Evolutionary conservation across 768 basidiomycete species (phyloP).

Genomic region (Lanmaoa rubissima): DNA sequence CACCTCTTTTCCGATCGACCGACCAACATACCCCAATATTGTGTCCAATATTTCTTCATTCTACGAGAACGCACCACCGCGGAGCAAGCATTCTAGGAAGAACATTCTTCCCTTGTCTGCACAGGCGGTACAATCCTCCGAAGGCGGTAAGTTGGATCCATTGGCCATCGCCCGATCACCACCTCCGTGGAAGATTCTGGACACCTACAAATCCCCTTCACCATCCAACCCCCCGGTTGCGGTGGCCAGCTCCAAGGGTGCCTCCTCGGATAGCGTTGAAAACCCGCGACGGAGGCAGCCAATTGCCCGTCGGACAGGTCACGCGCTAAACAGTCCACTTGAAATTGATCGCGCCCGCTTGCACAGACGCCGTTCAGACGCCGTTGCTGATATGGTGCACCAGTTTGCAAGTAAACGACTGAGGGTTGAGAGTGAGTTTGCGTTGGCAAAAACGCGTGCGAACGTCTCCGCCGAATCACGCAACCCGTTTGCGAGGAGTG

Average conservation of each 20-base stretch:
- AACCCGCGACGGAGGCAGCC: background rate
- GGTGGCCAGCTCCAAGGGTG: background rate
- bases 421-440: conserved; percentile 23
- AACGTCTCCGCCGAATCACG: conserved; percentile 1
- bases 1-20: background rate
- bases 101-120: conserved; percentile 19
- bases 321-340: conserved; percentile 7
- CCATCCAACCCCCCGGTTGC: background rate
- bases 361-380: conserved; percentile 23
- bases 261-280: background rate
- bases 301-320: background rate
- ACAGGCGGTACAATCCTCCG: conserved; percentile 16
- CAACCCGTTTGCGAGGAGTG: conserved; percentile 24
- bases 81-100: background rate
- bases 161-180: conserved; percentile 29
- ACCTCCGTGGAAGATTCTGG: conserved; percentile 25
- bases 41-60: conserved; percentile 19
- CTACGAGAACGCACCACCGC: conserved; percentile 9
- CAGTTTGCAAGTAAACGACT: conserved; percentile 22
- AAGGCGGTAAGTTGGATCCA: conserved; percentile 16
- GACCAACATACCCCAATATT: background rate
- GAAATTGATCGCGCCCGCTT: conserved; percentile 27
- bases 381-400: conserved; percentile 18
- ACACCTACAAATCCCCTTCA: background rate
- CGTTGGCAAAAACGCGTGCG: conserved; percentile 9